Base-by-base conservation (phyloP, 148 eudicot genomes). In the Pouteria glomerata region DNA sequence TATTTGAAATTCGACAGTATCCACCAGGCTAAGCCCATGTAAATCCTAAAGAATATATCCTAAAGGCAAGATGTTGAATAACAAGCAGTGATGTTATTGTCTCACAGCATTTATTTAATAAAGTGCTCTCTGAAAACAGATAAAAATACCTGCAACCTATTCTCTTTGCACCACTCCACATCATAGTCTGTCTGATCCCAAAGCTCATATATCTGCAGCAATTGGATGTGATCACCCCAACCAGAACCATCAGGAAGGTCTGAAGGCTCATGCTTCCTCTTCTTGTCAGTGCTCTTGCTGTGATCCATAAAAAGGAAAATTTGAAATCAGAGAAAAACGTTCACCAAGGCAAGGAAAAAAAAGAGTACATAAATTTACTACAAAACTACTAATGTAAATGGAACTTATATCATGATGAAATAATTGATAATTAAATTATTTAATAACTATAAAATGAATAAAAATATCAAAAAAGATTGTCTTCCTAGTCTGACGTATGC, bases 181-280 rank as follows among this genome's bases (percentile, higher is more conserved):
- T 82, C 79, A 73, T 88, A 90, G 73, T 81, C 76, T 24, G 83
- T 87, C 79, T 84, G 82, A 82, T 87, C 85, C 99, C 99, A 96
- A 50, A 78, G 77, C 75, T 96, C 97, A 82, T 59, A 96, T 53
- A 96, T 92, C 78, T 96, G 96, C 65, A 96, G 76, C 78, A 92
- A 69, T 78, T 96, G 99, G 70, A 85, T 84, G 82, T 96, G 99
- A 85, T 96, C 99, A 39, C 99, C 99, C 74, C 80, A 83, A 55
- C 99, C 99, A 62, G 82, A 85, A 73, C 99, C 99, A 85, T 87
- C 87, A 57, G 99, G 99, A 77, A 96, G 87, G 56, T 87, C 80
- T 50, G 85, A 74, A 51, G 86, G 83, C 52, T 82, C 70, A 21
- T 85, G 88, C 72, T 92, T 96, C 82, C 99, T 83, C 87, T 96